Evolutionary conservation across 2,329 filamentous ascomycete genomes (phyloP).

Genomic region (Fonsecaea pedrosoi): DNA sequence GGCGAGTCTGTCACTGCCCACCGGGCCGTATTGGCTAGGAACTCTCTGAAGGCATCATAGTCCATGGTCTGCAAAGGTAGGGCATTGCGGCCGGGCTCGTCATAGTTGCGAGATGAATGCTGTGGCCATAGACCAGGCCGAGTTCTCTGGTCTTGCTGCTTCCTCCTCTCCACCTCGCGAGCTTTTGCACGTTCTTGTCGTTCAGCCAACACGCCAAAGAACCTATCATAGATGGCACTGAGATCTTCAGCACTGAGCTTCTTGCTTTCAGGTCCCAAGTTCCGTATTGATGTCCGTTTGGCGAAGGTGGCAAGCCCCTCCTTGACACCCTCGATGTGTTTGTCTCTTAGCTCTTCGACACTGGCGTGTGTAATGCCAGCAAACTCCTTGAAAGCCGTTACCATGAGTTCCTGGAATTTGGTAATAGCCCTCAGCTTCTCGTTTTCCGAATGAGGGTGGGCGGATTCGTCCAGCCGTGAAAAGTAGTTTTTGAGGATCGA

Average conservation of each 20-base stretch:
- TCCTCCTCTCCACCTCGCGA: constrained; percentile 74
- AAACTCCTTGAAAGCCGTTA: constrained; percentile 98
- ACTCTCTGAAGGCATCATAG: constrained; percentile 94
- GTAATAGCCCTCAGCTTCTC: constrained; percentile 93
- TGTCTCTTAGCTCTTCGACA: constrained; percentile 84
- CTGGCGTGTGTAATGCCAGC: constrained; percentile 92
- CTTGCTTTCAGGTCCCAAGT: constrained; percentile 95
- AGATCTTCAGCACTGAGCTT: constrained; percentile 83
- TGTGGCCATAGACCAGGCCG: constrained; percentile 34
- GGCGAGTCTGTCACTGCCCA: constrained; percentile 94
- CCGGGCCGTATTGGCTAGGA: constrained; percentile 84
- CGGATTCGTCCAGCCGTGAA: constrained; percentile 88
- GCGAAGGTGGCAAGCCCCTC: constrained; percentile 97
- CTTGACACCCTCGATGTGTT: constrained; percentile 92
- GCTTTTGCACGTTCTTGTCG: constrained; percentile 81
- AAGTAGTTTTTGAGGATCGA: constrained; percentile 96
- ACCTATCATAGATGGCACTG: constrained; percentile 88
- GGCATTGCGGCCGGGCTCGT: constrained; percentile 68
- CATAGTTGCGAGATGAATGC: constrained; percentile 34
- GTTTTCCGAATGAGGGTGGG: constrained; percentile 94
- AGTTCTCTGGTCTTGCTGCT: constrained; percentile 65
- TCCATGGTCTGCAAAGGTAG: constrained; percentile 72
- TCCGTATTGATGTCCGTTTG: constrained; percentile 93
- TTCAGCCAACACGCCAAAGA: constrained; percentile 91
- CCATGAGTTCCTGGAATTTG: constrained; percentile 97